A percentile compares a stretch with the other conserved stretches of the same genome.
Evolutionary conservation across 164 flowering plant species (phyloP).

Genomic region (Tetracentron sinense): DNA sequence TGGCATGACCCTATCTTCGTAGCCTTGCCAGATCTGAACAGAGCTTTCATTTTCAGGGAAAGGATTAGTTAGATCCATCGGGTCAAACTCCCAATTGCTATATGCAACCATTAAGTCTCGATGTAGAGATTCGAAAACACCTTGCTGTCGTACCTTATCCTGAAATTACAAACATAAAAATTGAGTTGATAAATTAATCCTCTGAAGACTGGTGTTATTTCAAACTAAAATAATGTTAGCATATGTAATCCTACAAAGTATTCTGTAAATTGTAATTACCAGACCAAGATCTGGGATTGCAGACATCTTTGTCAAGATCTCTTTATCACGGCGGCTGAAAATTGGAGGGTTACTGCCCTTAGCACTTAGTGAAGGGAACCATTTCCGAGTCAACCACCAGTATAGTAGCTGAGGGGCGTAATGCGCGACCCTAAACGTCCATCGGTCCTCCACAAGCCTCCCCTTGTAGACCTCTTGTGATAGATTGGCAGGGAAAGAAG

Average conservation of each 20-base stretch:
- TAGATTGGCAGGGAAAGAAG: constrained; percentile 40
- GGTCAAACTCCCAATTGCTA: constrained; percentile 59
- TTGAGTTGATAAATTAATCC: constrained; percentile 18
- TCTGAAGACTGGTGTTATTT: constrained; percentile 19
- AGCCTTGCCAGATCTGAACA: constrained; percentile 66
- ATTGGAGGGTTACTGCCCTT: too few species aligned
- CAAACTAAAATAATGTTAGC: not conserved
- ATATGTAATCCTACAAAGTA: not conserved
- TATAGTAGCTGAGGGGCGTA: constrained; percentile 41
- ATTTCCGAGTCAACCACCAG: constrained; percentile 59
- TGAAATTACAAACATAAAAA: not conserved
- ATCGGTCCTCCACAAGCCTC: constrained; percentile 35
- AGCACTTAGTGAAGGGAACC: too few species aligned
- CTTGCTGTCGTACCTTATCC: constrained; percentile 41
- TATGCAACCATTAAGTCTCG: constrained; percentile 52
- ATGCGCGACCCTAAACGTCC: constrained; percentile 45
- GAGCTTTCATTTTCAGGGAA: constrained; percentile 46
- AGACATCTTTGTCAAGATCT: constrained; percentile 16
- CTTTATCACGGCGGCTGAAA: too few species aligned
- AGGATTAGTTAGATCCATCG: constrained; percentile 43
- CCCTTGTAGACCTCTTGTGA: constrained; percentile 26
- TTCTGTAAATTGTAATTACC: too few species aligned
- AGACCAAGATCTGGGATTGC: constrained; percentile 12
- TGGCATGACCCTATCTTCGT: constrained; percentile 49
- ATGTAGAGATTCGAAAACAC: constrained; percentile 42